Evolutionary conservation across 1,284 basidiomycete species (phyloP).

Genomic region (Ustilago bromivora): DNA sequence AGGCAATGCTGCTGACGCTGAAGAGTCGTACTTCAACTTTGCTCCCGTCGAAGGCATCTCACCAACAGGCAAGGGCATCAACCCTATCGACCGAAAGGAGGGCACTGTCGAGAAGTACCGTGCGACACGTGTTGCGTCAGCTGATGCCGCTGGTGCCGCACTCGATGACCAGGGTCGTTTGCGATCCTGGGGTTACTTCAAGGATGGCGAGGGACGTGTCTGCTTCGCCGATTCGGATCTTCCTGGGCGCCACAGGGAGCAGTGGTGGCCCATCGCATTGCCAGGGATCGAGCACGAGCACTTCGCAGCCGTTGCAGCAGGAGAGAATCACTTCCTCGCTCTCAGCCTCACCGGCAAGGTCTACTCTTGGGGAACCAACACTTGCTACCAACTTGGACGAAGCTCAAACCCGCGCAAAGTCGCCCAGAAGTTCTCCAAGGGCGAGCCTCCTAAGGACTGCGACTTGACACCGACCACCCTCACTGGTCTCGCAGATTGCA

Average conservation of each 20-base stretch:
- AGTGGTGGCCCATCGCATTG: constrained; percentile 68
- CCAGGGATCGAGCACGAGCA: constrained; percentile 72
- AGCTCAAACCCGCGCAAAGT: constrained; percentile 75
- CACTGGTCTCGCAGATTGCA: constrained; percentile 77
- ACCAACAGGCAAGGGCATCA: constrained; percentile 50
- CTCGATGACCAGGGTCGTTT: constrained; percentile 82
- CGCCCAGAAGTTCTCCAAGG: constrained; percentile 50
- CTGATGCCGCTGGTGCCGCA: constrained; percentile 86
- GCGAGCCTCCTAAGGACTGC: constrained; percentile 79
- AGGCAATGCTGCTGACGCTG: constrained; percentile 80
- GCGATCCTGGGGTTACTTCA: constrained; percentile 75
- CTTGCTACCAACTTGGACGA: constrained; percentile 86
- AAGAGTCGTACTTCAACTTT: constrained; percentile 82
- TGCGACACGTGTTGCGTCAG: constrained; percentile 83
- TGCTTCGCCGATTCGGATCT: constrained; percentile 77
- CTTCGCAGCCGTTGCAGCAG: constrained; percentile 81
- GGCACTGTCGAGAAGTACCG: constrained; percentile 77
- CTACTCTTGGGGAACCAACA: constrained; percentile 83
- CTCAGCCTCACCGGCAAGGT: constrained; percentile 86
- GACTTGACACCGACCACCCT: constrained; percentile 85
- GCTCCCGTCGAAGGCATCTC: constrained; percentile 78
- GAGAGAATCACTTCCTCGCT: constrained; percentile 87
- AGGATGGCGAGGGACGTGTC: constrained; percentile 84
- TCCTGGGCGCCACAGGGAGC: constrained; percentile 52
- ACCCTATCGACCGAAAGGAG: constrained; percentile 78